phyloP scores from a whole-genome alignment of 225 moss, liverwort and hornwort species.

The Antitrichia curtipendula region DNA sequence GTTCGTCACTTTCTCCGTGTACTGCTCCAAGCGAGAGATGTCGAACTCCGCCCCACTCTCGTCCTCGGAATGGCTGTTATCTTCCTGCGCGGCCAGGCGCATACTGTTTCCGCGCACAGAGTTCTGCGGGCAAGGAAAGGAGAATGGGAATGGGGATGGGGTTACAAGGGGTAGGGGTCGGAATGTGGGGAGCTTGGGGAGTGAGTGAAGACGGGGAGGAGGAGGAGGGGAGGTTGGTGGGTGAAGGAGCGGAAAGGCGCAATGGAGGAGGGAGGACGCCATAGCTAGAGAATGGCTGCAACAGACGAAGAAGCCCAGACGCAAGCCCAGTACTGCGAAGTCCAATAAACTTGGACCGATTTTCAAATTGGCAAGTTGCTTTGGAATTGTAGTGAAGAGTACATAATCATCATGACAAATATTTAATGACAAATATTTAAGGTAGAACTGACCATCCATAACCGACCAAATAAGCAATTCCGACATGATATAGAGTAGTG shows the following conservation, averaged over 20 bases:
- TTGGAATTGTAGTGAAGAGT: too few species aligned
- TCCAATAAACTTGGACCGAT: too few species aligned
- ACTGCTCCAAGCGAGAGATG: conserved; percentile 57
- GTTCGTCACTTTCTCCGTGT: conserved; percentile 40
- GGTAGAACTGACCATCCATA: too few species aligned
- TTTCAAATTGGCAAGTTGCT: too few species aligned
- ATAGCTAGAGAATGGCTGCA: background rate
- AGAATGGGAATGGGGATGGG: background rate
- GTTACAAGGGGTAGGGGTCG: background rate
- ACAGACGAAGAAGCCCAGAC: background rate
- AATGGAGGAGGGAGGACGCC: background rate
- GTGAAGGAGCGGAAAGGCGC: background rate
- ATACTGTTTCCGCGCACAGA: background rate
- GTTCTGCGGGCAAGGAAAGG: too few species aligned
- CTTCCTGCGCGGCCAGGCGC: background rate
- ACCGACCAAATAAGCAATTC: too few species aligned
- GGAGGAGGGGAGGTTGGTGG: background rate
- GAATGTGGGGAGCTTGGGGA: background rate
- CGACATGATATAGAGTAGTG: too few species aligned
- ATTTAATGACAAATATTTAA: too few species aligned
- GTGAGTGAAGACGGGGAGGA: background rate
- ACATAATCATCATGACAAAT: too few species aligned
- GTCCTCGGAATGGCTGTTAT: background rate
- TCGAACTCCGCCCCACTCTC: conserved; percentile 14
- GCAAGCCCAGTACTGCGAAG: too few species aligned